A percentile compares a stretch with the other conserved stretches of the same genome.
These are phyloP conservation scores for Tolypocladium endophyticum DNA, from an alignment of 2,329 filamentous ascomycete genomes.

Conservation along the genomic window DNA sequence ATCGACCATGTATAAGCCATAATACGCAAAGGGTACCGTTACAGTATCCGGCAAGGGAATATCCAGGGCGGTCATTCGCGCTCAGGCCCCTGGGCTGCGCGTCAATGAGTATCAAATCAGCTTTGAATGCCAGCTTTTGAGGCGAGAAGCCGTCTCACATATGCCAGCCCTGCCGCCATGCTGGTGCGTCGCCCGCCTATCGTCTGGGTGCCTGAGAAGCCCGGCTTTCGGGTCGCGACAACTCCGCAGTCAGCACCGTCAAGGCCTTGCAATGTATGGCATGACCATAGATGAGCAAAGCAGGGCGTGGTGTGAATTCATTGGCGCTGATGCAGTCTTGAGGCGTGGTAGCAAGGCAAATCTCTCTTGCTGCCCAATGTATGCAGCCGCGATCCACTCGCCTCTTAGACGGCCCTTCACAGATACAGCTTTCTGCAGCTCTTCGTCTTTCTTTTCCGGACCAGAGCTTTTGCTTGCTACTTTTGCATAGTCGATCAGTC, in stretches of 20 bases:
- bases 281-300: not conserved
- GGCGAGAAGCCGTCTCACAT: not conserved
- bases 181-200: not conserved
- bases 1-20: not conserved
- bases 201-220: not conserved
- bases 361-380: conserved; percentile 17
- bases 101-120: not conserved
- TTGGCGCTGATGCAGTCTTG: conserved; percentile 4
- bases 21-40: not conserved
- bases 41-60: not conserved
- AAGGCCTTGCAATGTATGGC: not conserved
- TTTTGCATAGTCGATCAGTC: not conserved
- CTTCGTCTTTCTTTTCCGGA: not conserved
- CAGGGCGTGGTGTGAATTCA: conserved; percentile 13
- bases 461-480: not conserved
- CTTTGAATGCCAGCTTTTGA: not conserved
- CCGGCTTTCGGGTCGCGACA: not conserved
- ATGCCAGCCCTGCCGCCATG: not conserved
- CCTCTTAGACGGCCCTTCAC: not conserved
- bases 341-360: not conserved
- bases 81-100: not conserved
- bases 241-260: not conserved
- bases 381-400: conserved; percentile 2
- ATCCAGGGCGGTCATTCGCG: not conserved
- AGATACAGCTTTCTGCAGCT: not conserved